Percentiles rank a stretch among this genome's conserved stretches.
Evolutionary conservation across 768 basidiomycete species (phyloP).

Genomic region (Lyophyllum atratum): DNA sequence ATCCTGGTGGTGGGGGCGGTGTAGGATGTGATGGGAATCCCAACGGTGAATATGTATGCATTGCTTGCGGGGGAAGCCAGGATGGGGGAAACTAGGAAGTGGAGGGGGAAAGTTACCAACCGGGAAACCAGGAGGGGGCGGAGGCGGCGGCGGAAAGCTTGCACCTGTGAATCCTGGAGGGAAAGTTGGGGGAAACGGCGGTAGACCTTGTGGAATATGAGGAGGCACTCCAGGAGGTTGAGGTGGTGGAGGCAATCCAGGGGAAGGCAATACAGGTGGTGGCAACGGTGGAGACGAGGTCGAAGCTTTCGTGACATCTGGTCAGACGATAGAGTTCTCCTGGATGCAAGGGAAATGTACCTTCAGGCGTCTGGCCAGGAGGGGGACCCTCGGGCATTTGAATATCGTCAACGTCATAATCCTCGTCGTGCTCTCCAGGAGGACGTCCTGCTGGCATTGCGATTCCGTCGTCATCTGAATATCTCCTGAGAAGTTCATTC

Average conservation of each 20-base stretch:
- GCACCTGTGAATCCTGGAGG: slow-evolving; percentile 28
- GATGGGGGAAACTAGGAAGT: slow-evolving; percentile 9
- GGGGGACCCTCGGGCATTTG: slow-evolving; percentile 87
- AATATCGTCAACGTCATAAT: slow-evolving; percentile 77
- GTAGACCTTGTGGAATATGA: slow-evolving; percentile 6
- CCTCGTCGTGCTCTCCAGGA: slow-evolving; percentile 50
- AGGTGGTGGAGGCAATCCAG: slow-evolving; percentile 25
- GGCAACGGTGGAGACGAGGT: slow-evolving; percentile 12
- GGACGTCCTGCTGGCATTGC: slow-evolving; percentile 67
- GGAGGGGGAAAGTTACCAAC: slow-evolving; percentile 12
- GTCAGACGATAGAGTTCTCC: not conserved
- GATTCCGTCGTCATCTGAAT: slow-evolving; percentile 58
- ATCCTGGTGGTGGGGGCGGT: slow-evolving; percentile 61
- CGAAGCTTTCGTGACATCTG: slow-evolving; percentile 5
- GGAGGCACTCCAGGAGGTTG: slow-evolving; percentile 23
- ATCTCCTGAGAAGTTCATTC: slow-evolving; percentile 3
- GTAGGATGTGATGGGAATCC: slow-evolving; percentile 29
- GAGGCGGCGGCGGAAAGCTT: slow-evolving; percentile 22
- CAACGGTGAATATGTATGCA: slow-evolving; percentile 27
- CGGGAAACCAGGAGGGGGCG: slow-evolving; percentile 20
- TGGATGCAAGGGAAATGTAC: slow-evolving; percentile 11
- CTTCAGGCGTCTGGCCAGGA: slow-evolving; percentile 33
- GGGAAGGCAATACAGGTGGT: slow-evolving; percentile 19
- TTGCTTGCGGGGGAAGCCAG: slow-evolving; percentile 24
- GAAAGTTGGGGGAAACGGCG: slow-evolving; percentile 25